A percentile compares a stretch with the other conserved stretches of the same genome.
phyloP scores from a whole-genome alignment of 129 eudicot genomes.

The Tagetes erecta region DNA sequence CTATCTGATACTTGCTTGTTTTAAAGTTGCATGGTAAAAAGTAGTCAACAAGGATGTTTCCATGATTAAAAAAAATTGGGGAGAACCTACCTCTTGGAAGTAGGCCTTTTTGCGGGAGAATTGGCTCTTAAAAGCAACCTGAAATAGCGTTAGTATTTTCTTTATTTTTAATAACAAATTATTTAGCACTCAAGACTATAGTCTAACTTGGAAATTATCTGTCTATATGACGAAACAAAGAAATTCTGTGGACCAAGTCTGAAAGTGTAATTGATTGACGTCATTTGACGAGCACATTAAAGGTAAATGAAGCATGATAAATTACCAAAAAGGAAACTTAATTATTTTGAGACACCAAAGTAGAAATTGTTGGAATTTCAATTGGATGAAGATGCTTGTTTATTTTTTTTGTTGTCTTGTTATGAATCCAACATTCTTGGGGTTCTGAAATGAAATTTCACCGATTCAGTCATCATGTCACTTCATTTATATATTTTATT shows the following conservation, averaged over 20 bases:
- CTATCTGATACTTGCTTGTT: conserved; percentile 2
- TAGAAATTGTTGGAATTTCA: background rate
- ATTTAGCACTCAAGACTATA: background rate
- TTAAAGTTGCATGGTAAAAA: background rate
- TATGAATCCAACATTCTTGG: background rate
- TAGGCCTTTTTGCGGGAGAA: background rate
- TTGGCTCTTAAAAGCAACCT: background rate
- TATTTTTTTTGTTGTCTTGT: conserved; percentile 10
- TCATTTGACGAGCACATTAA: background rate
- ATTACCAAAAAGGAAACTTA: background rate
- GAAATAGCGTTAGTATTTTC: background rate
- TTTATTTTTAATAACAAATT: background rate
- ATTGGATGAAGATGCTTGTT: background rate
- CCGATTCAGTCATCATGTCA: conserved; percentile 13
- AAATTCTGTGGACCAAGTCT: background rate
- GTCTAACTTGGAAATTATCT: background rate
- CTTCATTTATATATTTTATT: background rate
- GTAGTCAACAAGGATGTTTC: background rate
- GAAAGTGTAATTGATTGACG: background rate
- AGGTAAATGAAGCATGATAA: conserved; percentile 3
- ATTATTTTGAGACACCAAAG: conserved; percentile 4
- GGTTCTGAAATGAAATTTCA: background rate
- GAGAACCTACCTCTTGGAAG: background rate
- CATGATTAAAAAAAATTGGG: background rate
- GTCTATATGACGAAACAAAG: conserved; percentile 3